These are phyloP conservation scores for Didymella segeticola DNA, from an alignment of 2,329 filamentous ascomycete genomes.

Conservation along the genomic window DNA sequence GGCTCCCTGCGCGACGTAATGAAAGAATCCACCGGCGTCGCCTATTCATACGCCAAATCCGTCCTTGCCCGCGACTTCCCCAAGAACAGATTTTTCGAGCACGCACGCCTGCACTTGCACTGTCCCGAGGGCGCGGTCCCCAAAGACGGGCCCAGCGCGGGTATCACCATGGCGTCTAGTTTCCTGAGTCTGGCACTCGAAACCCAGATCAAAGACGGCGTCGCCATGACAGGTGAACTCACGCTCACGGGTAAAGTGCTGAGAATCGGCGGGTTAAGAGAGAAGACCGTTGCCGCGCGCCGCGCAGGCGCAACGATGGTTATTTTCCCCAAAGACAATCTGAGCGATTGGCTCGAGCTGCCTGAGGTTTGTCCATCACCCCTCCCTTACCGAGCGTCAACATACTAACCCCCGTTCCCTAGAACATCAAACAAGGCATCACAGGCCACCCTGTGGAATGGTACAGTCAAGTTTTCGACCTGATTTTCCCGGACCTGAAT, in stretches of 20 bases:
- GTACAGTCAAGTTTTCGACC: slow-evolving; percentile 92
- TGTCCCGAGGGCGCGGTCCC: slow-evolving; percentile 95
- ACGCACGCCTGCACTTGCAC: slow-evolving; percentile 92
- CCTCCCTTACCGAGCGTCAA: no score
- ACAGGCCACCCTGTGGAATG: slow-evolving; percentile 89
- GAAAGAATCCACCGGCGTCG: slow-evolving; percentile 96
- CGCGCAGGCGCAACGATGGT: slow-evolving; percentile 91
- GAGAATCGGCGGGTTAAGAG: slow-evolving; percentile 88
- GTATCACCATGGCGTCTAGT: slow-evolving; percentile 98
- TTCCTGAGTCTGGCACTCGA: slow-evolving; percentile 85
- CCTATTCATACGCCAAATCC: slow-evolving; percentile 94
- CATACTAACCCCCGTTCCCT: slow-evolving; percentile 32
- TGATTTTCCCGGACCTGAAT: slow-evolving; percentile 86
- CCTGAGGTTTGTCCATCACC: slow-evolving; percentile 75
- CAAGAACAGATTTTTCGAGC: slow-evolving; percentile 94
- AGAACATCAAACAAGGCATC: slow-evolving; percentile 98
- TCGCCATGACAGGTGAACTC: slow-evolving; percentile 97
- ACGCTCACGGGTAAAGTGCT: slow-evolving; percentile 97
- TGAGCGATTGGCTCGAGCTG: slow-evolving; percentile 95
- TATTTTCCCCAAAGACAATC: slow-evolving; percentile 93
- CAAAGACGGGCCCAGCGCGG: slow-evolving; percentile 82
- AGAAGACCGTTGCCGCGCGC: slow-evolving; percentile 96
- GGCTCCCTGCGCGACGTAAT: slow-evolving; percentile 96
- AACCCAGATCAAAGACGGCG: slow-evolving; percentile 77
- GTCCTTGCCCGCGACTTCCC: slow-evolving; percentile 84